Base-by-base conservation (phyloP, 1,139 yeast species). In the Protomyces inouyei region DNA sequence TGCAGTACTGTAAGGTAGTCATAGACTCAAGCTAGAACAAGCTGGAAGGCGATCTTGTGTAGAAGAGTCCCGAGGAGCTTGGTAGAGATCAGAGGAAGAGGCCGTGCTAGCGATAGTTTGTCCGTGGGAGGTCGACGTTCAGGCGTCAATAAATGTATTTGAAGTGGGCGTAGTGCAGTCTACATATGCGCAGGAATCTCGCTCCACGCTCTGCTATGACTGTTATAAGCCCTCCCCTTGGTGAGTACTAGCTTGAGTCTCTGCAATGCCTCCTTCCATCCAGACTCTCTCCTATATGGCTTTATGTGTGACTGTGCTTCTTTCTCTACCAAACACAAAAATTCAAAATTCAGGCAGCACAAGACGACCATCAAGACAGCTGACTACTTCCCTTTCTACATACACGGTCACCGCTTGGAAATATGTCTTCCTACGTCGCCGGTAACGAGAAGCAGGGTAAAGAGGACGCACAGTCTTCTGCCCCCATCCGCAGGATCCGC, bases 401-500 rank as follows among this genome's bases (percentile, higher is more conserved):
- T 16, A 4, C 18, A 28, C 28, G 16, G 55, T 51, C 51, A 32
- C 35, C 51, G 35, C 25, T 36, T 36, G 46, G 48, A 43, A 43
- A 10, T 18, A 43, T 43, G 48, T 38, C 43, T 38, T 43, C 48
- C 48, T 43, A 59, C 63, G 63, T 59, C 63, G 63, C 63, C 63
- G 63, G 54, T 28, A 52, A 55, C 28, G 54, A 59, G 51, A 59
- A 59, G 36, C 57, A 55, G 76, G 75, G 72, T 73, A 75, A 78
- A 74, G 71, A 69, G 66, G 79, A 77, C 71, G 71, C 64, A 54
- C 68, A 66, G 79, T 87, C 86, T 80, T 80, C 69, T 46, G 67
- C 69, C 43, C 61, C 85, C 79, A 83, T 89, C 85, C 91, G 88
- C 87, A 92, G 93, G 87, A 92, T 95, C 85, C 91, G 98, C 87